Percentiles rank a stretch among this genome's conserved stretches.
Evolutionary conservation across 2,329 filamentous ascomycete genomes (phyloP).

Genomic region (Onygenales sp.): DNA sequence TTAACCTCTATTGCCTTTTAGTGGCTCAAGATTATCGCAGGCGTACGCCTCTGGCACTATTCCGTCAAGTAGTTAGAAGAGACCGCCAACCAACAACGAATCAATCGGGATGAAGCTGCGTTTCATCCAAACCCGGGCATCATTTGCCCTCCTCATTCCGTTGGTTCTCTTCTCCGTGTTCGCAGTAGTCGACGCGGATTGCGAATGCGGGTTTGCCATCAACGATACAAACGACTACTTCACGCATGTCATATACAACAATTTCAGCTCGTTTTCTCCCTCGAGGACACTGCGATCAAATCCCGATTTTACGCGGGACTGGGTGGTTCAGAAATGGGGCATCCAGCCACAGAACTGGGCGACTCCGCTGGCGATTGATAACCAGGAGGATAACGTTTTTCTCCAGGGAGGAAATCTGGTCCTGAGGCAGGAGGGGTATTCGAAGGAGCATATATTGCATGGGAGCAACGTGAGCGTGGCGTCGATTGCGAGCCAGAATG

Average conservation of each 20-base stretch:
- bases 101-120: no score
- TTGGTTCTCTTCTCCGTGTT: neutral
- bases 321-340: slow-evolving; percentile 20
- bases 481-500: slow-evolving; percentile 15
- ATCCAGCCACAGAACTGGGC: slow-evolving; percentile 14
- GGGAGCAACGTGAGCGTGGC: slow-evolving; percentile 17
- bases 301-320: slow-evolving; percentile 15
- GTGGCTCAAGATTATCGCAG: no score
- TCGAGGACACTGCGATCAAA: slow-evolving; percentile 12
- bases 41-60: no score
- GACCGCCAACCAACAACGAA: no score
- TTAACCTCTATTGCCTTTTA: no score
- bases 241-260: slow-evolving; percentile 17
- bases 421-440: slow-evolving; percentile 17
- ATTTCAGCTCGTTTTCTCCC: slow-evolving; percentile 15
- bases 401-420: slow-evolving; percentile 16
- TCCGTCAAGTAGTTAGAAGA: no score
- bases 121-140: neutral
- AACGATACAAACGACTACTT: slow-evolving; percentile 15
- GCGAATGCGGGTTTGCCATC: slow-evolving; percentile 13
- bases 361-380: slow-evolving; percentile 16
- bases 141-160: neutral
- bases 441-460: slow-evolving; percentile 9
- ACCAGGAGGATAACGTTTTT: slow-evolving; percentile 17
- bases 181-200: slow-evolving; percentile 5